Evolutionary conservation across 345 rosid genomes (phyloP), one percentile per base, ranked within the genome.

Genomic region (Syzygium jambos): DNA sequence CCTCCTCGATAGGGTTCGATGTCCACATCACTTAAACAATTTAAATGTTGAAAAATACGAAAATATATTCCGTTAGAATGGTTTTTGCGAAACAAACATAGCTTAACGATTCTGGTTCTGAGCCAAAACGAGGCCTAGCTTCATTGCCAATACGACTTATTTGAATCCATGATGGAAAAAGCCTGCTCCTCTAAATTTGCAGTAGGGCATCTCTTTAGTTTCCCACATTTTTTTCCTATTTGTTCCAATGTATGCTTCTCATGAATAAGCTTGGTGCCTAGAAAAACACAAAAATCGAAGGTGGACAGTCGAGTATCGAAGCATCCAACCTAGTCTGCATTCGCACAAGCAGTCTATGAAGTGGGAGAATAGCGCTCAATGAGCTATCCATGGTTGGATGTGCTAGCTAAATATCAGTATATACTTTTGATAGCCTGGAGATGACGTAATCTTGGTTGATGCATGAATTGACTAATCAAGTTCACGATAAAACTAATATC

Each of bases 171-270:
- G 43, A 41, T 41, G 43, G 43, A 41, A 5, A 41, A 41, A 41
- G 4, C 43, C 43, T 41, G 43, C 43, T 41, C 43, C 43, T 41
- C 43, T 41, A 41, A 41, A 41, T 41, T 41, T 41, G 43, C 43
- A 41, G 43, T 5, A 41, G 6, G 43, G 43, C 43, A 41, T 41
- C 43, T 41, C 94, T 92, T 89, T 73, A 88, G 30, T 10, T 93
- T 91, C 98, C 96, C 54, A 41, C 43, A 5, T 52, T 52, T 52
- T 94, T 94, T 88, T 41, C 43, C 43, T 41, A 6, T 41, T 41
- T 4, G 43, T 41, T 41, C 43, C 43, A 41, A 41, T 6, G 43
- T 4, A 41, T 41, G 0, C 43, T 41, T 41, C 43, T 41, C 43
- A 41, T 41, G 43, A 5, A 53, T 29, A 52, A 53, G 25, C 15